Base-by-base conservation (phyloP, 2,329 filamentous ascomycete species). In the Neopestalotiopsis sp. region DNA sequence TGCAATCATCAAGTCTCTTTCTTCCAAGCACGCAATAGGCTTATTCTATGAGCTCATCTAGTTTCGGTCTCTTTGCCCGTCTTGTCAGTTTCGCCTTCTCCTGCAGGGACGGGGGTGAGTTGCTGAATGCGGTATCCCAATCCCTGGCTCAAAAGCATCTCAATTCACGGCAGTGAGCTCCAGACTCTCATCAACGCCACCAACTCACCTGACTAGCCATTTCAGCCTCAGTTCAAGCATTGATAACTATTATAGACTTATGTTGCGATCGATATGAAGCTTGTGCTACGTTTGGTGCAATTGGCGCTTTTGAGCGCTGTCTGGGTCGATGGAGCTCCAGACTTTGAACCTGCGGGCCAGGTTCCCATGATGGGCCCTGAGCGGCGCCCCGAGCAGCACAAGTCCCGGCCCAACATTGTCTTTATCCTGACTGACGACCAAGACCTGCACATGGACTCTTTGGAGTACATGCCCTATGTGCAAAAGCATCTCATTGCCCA, bases 361-460 rank as follows among this genome's bases (percentile, higher is more conserved):
- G 66, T 72, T 34, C 73, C 70, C 2, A 10, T 76, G 34, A 7
- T 38, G 4, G 40, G 38, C 30, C 38, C 56, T 17, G 59, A 67
- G 56, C 38, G 24, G 38, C 45, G 32, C 28, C 20, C 32, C 12
- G 9, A 14, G 13, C 45, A 66, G 12, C 49, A 45, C 53, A 66
- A 40, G 42, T 59, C 68, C 14, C 3, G 75, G 20, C 84, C 86
- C 0, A 92, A 92, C 71, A 87, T 92, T 62, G 80, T 93, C 28
- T 90, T 92, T 74, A 88, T 92, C 68, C 81, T 92, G 49, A 90
- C 89, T 0, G 91, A 92, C 70, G 90, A 92, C 70, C 91, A 92
- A 74, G 90, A 92, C 73, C 77, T 89, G 1, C 85, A 88, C 57
- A 81, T 92, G 72, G 81, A 88, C 62, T 92, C 90, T 0, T 74